Evolutionary conservation across 768 basidiomycete species (phyloP).

Genomic region (Hydnum rufescens): DNA sequence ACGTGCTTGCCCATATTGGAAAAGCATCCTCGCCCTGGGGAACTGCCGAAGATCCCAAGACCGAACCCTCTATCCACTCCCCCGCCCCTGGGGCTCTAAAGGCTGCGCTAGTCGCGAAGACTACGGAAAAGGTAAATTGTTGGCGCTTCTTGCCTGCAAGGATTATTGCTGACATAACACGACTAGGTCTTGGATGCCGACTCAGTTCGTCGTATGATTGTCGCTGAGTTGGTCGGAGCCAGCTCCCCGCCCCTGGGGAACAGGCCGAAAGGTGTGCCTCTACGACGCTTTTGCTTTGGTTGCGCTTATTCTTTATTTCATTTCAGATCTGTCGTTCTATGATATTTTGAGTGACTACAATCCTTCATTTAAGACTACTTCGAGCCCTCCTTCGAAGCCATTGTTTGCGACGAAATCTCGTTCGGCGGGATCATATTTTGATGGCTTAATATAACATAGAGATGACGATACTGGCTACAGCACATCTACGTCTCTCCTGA

Average conservation of each 20-base stretch:
- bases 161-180: background rate
- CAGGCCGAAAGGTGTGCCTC: too few species aligned
- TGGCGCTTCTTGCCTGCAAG: too few species aligned
- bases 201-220: background rate
- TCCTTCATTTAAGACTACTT: too few species aligned
- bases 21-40: slow-evolving; percentile 61
- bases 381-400: too few species aligned
- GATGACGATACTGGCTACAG: background rate
- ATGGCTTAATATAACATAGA: slow-evolving; percentile 9
- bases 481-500: background rate
- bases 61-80: slow-evolving; percentile 9
- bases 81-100: background rate
- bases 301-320: background rate
- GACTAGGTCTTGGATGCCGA: slow-evolving; percentile 3
- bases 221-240: slow-evolving; percentile 2
- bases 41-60: slow-evolving; percentile 32
- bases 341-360: slow-evolving; percentile 6
- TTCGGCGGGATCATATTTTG: slow-evolving; percentile 6
- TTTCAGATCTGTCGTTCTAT: background rate
- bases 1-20: slow-evolving; percentile 73
- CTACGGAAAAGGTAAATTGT: too few species aligned
- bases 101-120: background rate
- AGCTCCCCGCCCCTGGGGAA: too few species aligned
- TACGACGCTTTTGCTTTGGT: too few species aligned
- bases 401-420: too few species aligned